These are phyloP conservation scores for Pseudopyrenochaeta lycopersici DNA, from an alignment of 2,329 filamentous ascomycete species.

Conservation along the genomic window DNA sequence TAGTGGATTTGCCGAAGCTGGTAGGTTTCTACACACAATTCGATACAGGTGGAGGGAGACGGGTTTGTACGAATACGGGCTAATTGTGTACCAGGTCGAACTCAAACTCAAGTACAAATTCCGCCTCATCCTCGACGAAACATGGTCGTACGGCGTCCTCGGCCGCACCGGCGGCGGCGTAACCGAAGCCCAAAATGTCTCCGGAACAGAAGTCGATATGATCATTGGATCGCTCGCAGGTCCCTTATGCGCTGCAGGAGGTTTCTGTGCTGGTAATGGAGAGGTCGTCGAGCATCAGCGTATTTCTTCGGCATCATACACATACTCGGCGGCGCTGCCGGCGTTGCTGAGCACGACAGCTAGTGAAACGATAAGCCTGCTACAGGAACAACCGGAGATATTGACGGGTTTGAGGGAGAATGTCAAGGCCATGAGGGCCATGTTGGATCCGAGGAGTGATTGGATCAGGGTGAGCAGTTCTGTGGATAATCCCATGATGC, in stretches of 20 bases:
- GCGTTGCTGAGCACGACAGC: slow-evolving; percentile 95
- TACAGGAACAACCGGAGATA: slow-evolving; percentile 88
- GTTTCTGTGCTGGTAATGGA: slow-evolving; percentile 90
- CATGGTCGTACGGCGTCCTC: slow-evolving; percentile 94
- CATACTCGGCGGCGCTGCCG: slow-evolving; percentile 92
- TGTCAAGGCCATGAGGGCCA: slow-evolving; percentile 82
- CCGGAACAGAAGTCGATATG: slow-evolving; percentile 94
- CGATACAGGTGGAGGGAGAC: too few species aligned
- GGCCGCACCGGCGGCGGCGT: slow-evolving; percentile 90
- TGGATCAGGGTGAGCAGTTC: slow-evolving; percentile 87
- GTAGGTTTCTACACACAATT: slow-evolving; percentile 61
- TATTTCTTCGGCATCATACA: slow-evolving; percentile 90
- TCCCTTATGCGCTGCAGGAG: slow-evolving; percentile 88
- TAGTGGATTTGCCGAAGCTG: slow-evolving; percentile 83
- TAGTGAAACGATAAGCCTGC: slow-evolving; percentile 84
- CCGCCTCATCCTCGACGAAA: slow-evolving; percentile 95
- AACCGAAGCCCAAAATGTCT: slow-evolving; percentile 96
- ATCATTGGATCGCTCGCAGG: slow-evolving; percentile 92
- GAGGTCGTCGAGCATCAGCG: slow-evolving; percentile 97
- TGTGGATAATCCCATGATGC: slow-evolving; percentile 84
- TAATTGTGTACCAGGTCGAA: slow-evolving; percentile 69
- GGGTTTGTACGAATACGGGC: neutral
- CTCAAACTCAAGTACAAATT: slow-evolving; percentile 98
- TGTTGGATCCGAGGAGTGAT: slow-evolving; percentile 91
- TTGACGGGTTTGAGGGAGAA: slow-evolving; percentile 83